Conservation (phyloP, 371 early-diverging fungal species). For the Batrachochytrium dendrobatidis region DNA sequence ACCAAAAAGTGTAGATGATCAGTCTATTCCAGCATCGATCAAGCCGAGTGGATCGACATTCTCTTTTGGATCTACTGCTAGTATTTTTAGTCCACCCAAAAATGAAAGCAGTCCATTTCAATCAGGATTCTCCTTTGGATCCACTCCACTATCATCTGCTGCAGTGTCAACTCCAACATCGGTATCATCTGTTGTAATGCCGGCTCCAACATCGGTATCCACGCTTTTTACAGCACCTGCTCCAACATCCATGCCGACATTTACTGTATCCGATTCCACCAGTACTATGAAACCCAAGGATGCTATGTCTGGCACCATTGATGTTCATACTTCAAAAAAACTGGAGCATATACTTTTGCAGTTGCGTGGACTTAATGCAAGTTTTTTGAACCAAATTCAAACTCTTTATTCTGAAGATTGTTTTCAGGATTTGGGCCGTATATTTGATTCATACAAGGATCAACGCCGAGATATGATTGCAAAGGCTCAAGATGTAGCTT, state of each 20-base stretch:
- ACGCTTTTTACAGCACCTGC: not conserved
- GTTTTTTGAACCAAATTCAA: not conserved
- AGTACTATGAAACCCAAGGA: not conserved
- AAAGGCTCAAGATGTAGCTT: not conserved
- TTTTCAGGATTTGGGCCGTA: not conserved
- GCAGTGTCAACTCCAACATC: not conserved
- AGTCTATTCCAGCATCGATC: too few species aligned
- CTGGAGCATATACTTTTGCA: not conserved
- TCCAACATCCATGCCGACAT: constrained; percentile 1
- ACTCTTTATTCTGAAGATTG: not conserved
- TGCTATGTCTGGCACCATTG: not conserved
- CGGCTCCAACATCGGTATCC: not conserved
- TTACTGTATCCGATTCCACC: not conserved
- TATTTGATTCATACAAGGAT: not conserved
- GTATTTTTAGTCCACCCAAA: too few species aligned
- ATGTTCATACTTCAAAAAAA: not conserved
- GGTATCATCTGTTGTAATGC: not conserved
- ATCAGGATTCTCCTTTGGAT: not conserved
- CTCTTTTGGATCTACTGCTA: too few species aligned
- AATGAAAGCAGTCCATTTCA: not conserved
- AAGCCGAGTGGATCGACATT: too few species aligned
- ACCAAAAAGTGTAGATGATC: too few species aligned
- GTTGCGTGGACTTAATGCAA: not conserved
- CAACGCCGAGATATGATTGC: not conserved
- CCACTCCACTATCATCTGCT: not conserved